Evolutionary conservation across 192 early-diverging fungal species (phyloP), one percentile per base, ranked within the genome.

Genomic region (Coemansia guatemalensis): DNA sequence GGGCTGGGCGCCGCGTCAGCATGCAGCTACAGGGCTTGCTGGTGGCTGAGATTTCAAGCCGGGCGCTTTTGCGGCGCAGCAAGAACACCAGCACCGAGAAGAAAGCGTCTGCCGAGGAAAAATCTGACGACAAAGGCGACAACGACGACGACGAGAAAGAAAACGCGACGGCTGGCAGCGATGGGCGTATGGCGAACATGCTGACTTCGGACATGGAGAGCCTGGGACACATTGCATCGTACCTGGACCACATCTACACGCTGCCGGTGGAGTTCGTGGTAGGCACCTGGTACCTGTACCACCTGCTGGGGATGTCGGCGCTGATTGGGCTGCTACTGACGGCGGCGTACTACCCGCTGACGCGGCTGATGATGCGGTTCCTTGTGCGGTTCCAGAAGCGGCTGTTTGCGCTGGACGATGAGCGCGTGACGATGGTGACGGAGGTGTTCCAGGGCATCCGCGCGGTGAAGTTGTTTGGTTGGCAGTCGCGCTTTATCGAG

Each of bases 401-500:
- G 22, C 60, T 88, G 25, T 88, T 69, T 62, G 53, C 74, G 5
- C 80, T 88, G 48, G 78, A 82, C 52, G 95, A 97, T 72, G 87
- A 90, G 67, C 86, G 95, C 21, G 77, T 97, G 35, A 86, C 87
- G 20, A 81, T 87, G 63, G 85, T 92, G 50, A 95, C 92, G 44
- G 94, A 98, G 73, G 81, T 93, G 62, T 78, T 96, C 49, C 83
- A 92, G 75, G 95, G 93, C 39, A 96, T 99, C 44, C 85, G 93
- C 21, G 91, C 97, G 24, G 88, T 99, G 58, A 99, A 99, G 71
- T 87, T 97, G 59, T 93, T 93, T 78, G 90, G 88, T 26, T 94
- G 92, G 92, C 88, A 93, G 73, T 59, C 81, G 44, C 79, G 85
- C 53, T 94, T 98, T 64, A 68, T 87, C 47, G 78, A 84, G 25